These are phyloP conservation scores for Ceratobasidium sp. DNA, from an alignment of 1,284 basidiomycete genomes.

Conservation along the genomic window DNA sequence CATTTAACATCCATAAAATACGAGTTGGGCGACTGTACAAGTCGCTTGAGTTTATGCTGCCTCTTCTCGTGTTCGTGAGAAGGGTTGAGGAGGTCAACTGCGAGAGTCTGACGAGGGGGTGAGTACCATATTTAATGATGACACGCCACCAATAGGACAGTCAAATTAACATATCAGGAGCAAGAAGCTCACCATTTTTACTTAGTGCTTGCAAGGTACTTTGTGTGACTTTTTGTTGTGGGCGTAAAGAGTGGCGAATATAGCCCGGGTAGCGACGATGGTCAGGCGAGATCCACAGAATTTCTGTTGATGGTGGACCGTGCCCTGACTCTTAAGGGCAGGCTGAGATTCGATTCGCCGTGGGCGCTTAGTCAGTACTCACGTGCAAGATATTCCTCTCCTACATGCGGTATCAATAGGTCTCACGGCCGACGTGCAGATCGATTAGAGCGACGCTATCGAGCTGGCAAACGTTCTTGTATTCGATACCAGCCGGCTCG, in stretches of 20 bases:
- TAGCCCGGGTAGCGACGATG: constrained; percentile 39
- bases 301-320: constrained; percentile 45
- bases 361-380: not conserved
- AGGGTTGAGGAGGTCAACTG: constrained; percentile 98
- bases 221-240: constrained; percentile 14
- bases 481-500: not conserved
- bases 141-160: constrained; percentile 1
- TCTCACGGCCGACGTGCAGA: constrained; percentile 32
- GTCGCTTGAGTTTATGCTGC: constrained; percentile 99
- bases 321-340: constrained; percentile 41
- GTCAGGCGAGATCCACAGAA: constrained; percentile 45
- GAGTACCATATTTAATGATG: constrained; percentile 14
- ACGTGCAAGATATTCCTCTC: constrained; percentile 7
- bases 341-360: constrained; percentile 8
- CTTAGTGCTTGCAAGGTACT: not conserved
- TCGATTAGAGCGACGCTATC: constrained; percentile 28
- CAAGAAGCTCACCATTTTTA: constrained; percentile 37
- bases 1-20: constrained; percentile 99
- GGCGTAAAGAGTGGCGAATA: constrained; percentile 12
- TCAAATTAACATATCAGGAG: not conserved
- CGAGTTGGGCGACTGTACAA: constrained; percentile 97
- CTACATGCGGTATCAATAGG: constrained; percentile 16
- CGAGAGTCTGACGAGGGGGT: constrained; percentile 83
- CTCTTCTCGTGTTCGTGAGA: constrained; percentile 87
- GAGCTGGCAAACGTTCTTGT: not conserved